Conservation (phyloP, 192 early-diverging fungal species). For the Backusella mclennaniae region DNA sequence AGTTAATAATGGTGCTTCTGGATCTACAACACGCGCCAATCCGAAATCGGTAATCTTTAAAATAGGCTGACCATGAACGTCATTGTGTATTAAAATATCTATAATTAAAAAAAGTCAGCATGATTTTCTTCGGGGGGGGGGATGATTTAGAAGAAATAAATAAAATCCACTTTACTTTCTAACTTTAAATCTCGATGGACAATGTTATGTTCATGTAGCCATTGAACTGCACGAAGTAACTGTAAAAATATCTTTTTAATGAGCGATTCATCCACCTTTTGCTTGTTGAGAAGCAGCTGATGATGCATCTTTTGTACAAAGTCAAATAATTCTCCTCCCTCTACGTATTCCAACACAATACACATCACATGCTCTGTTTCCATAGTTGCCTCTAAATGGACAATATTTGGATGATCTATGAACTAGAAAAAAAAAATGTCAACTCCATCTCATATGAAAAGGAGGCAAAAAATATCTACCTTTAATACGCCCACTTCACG, state of each 20-base stretch:
- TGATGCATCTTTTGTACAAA: conserved; percentile 48
- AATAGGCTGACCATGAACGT: conserved; percentile 14
- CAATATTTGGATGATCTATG: conserved; percentile 68
- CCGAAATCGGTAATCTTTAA: conserved; percentile 73
- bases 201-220: conserved; percentile 63
- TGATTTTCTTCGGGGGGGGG: not conserved
- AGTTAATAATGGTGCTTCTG: conserved; percentile 38
- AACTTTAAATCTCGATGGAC: conserved; percentile 66
- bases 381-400: conserved; percentile 58
- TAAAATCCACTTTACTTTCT: conserved; percentile 49
- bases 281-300: conserved; percentile 24
- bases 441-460: not conserved
- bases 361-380: conserved; percentile 63
- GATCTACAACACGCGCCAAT: conserved; percentile 51
- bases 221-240: conserved; percentile 53
- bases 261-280: conserved; percentile 42
- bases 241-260: conserved; percentile 57
- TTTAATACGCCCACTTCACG: conserved; percentile 37
- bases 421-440: conserved; percentile 23
- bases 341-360: conserved; percentile 68
- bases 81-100: conserved; percentile 40
- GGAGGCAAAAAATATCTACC: conserved; percentile 9
- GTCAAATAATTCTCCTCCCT: conserved; percentile 77
- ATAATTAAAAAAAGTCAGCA: not conserved
- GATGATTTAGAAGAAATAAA: not conserved